Conservation (phyloP, 148 eudicot species). For the Camellia japonica region DNA sequence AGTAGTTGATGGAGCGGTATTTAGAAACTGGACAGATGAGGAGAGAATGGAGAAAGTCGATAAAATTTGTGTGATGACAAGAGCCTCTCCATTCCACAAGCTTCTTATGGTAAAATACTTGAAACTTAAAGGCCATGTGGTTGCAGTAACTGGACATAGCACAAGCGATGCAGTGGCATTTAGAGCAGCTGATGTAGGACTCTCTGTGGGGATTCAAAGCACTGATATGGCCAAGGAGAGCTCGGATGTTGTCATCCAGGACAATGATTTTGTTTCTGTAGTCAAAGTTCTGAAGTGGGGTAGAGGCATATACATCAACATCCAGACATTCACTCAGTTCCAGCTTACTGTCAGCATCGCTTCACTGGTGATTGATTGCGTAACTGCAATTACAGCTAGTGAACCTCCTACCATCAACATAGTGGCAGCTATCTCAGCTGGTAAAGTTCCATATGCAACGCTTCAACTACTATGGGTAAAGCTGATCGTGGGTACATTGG, state of each 20-base stretch:
- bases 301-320: constrained; percentile 7
- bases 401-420: too few relatives aligned
- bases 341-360: constrained; percentile 15
- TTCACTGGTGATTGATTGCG: too few relatives aligned
- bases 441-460: too few relatives aligned
- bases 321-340: constrained; percentile 23
- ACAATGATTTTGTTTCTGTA: constrained; percentile 9
- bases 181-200: constrained; percentile 17
- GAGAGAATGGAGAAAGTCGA: constrained; percentile 21
- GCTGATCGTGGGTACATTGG: too few relatives aligned
- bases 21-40: constrained; percentile 3
- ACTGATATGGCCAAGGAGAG: constrained; percentile 16
- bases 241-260: constrained; percentile 11
- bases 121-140: constrained; percentile 16
- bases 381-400: too few relatives aligned
- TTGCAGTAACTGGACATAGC: constrained; percentile 22
- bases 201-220: constrained; percentile 12
- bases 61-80: constrained; percentile 17
- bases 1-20: constrained; percentile 16
- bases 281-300: constrained; percentile 17
- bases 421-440: too few relatives aligned
- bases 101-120: constrained; percentile 16
- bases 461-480: too few relatives aligned
- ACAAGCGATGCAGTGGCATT: constrained; percentile 18
- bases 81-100: constrained; percentile 11